Conservation (phyloP, 768 basidiomycete genomes). For the Agrocybe praecox region DNA sequence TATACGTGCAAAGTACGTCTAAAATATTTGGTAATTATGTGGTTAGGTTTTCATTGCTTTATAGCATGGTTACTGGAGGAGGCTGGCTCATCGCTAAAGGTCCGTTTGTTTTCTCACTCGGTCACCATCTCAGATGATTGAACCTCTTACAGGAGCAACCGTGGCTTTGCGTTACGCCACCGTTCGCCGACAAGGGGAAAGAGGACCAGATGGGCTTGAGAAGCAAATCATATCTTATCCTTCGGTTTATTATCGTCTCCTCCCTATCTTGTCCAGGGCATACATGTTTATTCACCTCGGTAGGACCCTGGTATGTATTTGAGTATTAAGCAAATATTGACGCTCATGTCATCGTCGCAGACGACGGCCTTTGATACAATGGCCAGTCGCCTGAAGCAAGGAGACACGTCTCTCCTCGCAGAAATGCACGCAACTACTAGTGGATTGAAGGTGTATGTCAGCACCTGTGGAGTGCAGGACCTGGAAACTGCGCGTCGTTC, state of each 20-base stretch:
- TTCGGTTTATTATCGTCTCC: conserved; percentile 70
- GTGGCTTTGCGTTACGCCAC: conserved; percentile 74
- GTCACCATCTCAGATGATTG: background rate
- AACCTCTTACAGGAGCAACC: conserved; percentile 46
- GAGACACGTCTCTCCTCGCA: conserved; percentile 64
- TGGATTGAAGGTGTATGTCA: conserved; percentile 66
- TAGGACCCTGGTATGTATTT: conserved; percentile 49
- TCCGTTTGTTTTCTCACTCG: conserved; percentile 17
- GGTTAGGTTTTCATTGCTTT: background rate
- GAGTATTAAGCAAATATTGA: background rate
- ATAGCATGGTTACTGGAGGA: conserved; percentile 63
- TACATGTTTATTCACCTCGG: conserved; percentile 73
- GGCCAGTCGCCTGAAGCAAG: conserved; percentile 48
- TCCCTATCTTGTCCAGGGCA: conserved; percentile 69
- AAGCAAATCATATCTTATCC: conserved; percentile 72
- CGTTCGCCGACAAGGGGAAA: conserved; percentile 69
- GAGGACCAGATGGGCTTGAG: conserved; percentile 54
- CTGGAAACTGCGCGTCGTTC: conserved; percentile 68
- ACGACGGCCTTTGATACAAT: conserved; percentile 51
- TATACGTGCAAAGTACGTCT: conserved; percentile 62
- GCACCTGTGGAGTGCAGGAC: conserved; percentile 53
- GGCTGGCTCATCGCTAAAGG: conserved; percentile 73
- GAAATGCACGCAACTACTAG: conserved; percentile 75
- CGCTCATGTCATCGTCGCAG: conserved; percentile 29
- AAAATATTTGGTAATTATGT: background rate